phyloP scores from a whole-genome alignment of 108 stramenopile genomes.

The Skeletonema potamos region DNA sequence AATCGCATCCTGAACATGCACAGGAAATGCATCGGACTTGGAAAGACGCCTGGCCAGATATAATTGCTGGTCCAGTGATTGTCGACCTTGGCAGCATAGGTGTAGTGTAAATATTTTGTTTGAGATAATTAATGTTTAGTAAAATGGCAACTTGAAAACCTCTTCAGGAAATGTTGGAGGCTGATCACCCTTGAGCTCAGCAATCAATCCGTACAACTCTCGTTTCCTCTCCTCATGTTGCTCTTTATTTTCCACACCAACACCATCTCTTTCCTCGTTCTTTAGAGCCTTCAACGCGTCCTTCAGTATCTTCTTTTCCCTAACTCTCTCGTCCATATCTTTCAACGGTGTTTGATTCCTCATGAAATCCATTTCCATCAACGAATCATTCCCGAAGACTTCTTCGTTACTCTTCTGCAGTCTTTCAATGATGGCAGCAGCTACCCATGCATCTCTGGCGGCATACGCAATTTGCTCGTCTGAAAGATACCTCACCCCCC shows the following conservation, averaged over 20 bases:
- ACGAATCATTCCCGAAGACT: constrained; percentile 31
- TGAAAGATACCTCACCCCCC: constrained; percentile 57
- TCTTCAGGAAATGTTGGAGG: constrained; percentile 29
- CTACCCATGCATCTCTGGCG: constrained; percentile 83
- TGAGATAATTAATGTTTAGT: neutral
- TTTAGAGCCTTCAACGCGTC: constrained; percentile 23
- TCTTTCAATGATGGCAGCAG: constrained; percentile 58
- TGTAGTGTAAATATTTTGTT: constrained; percentile 6
- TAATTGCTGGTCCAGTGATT: constrained; percentile 13
- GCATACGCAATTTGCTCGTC: constrained; percentile 65
- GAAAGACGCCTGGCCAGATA: constrained; percentile 27
- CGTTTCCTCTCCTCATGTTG: constrained; percentile 10
- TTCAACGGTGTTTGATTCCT: constrained; percentile 28
- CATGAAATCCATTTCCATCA: constrained; percentile 40
- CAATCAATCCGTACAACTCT: constrained; percentile 7
- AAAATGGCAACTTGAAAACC: constrained; percentile 22
- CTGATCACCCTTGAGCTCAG: constrained; percentile 17
- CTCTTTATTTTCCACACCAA: neutral
- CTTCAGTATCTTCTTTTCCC: constrained; percentile 32
- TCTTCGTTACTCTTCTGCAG: constrained; percentile 31
- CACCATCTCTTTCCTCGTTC: neutral
- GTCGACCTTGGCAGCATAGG: constrained; percentile 25
- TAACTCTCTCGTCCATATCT: constrained; percentile 39
- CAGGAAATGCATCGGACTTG: constrained; percentile 38
- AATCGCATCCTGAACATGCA: constrained; percentile 33